Evolutionary conservation across 2,329 filamentous ascomycete genomes (phyloP).

Genomic region (Epichloe festucae): DNA sequence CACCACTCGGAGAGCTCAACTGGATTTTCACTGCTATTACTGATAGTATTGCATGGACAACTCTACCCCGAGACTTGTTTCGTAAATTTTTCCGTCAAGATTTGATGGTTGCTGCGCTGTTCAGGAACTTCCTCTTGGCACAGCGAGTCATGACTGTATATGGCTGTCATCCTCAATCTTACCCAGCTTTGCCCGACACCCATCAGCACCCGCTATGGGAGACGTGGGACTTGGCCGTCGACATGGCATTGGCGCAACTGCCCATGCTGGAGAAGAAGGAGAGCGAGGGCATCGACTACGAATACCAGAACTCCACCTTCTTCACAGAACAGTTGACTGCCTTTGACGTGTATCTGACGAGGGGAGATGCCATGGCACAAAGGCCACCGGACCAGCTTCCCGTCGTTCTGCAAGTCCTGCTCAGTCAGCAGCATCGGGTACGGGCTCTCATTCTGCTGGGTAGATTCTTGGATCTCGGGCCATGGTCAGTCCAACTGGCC

Average conservation of each 20-base stretch:
- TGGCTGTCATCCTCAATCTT: constrained; percentile 88
- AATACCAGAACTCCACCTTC: constrained; percentile 89
- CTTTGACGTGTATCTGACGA: constrained; percentile 86
- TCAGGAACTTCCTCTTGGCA: constrained; percentile 87
- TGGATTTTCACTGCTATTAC: constrained; percentile 99
- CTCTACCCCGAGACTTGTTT: constrained; percentile 76
- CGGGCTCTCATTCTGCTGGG: constrained; percentile 83
- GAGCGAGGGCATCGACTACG: constrained; percentile 62
- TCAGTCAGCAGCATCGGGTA: constrained; percentile 89
- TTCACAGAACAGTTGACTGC: constrained; percentile 95
- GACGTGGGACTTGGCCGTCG: constrained; percentile 94
- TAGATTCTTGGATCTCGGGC: constrained; percentile 86
- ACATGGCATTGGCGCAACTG: constrained; percentile 84
- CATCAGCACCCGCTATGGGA: constrained; percentile 92
- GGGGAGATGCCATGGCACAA: constrained; percentile 67
- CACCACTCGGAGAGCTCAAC: constrained; percentile 88
- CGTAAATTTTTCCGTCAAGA: constrained; percentile 96
- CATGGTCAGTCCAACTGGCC: constrained; percentile 97
- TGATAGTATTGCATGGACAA: constrained; percentile 97
- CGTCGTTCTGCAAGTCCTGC: constrained; percentile 86
- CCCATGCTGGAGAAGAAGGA: constrained; percentile 73
- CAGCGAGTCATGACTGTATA: constrained; percentile 95
- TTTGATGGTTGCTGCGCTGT: constrained; percentile 95
- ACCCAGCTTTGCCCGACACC: constrained; percentile 83
- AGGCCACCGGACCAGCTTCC: constrained; percentile 89